Conservation (phyloP, 768 basidiomycete species). For the Lactarius psammicola region DNA sequence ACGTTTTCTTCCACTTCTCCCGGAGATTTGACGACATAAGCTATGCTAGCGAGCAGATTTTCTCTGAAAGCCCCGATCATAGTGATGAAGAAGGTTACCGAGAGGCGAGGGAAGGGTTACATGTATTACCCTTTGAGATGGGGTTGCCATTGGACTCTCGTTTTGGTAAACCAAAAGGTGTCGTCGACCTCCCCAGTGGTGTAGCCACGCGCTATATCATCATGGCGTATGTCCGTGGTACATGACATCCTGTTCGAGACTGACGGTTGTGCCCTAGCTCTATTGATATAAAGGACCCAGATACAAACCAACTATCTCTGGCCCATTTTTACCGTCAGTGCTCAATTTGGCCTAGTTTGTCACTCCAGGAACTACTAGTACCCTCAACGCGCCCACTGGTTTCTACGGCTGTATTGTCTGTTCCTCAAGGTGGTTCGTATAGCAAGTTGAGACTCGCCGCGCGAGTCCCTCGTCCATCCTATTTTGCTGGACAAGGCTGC, state of each 20-base stretch:
- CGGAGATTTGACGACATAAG: conserved; percentile 50
- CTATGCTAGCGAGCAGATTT: conserved; percentile 35
- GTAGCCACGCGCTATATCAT: conserved; percentile 73
- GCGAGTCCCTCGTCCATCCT: conserved; percentile 64
- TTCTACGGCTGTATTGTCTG: conserved; percentile 50
- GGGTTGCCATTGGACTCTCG: conserved; percentile 55
- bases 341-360: conserved; percentile 73
- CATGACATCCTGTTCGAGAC: not conserved
- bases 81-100: conserved; percentile 63
- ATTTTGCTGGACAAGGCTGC: conserved; percentile 82
- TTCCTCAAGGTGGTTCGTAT: conserved; percentile 56
- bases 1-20: conserved; percentile 81
- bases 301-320: conserved; percentile 61
- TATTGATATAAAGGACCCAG: conserved; percentile 68
- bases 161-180: conserved; percentile 58
- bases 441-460: conserved; percentile 61
- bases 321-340: conserved; percentile 89
- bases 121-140: conserved; percentile 72
- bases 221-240: conserved; percentile 56
- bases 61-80: conserved; percentile 42
- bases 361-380: conserved; percentile 58
- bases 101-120: conserved; percentile 60
- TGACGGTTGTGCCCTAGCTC: conserved; percentile 45
- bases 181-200: conserved; percentile 53
- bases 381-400: conserved; percentile 59